Conservation (phyloP, 768 basidiomycete species). For the Trametes maxima region DNA sequence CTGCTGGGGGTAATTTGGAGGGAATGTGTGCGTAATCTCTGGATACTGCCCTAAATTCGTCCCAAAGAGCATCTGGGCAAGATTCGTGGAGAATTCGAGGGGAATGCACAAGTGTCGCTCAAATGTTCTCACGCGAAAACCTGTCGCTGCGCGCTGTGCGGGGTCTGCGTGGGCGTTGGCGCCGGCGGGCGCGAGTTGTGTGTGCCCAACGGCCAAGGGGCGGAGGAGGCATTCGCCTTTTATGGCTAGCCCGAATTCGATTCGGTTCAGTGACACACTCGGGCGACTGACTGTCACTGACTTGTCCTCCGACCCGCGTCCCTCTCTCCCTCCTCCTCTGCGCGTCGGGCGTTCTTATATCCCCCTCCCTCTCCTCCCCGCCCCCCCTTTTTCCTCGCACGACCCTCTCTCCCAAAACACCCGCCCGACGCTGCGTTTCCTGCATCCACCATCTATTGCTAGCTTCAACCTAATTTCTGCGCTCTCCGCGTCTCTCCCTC, state of each 20-base stretch:
- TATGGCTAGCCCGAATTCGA: neutral
- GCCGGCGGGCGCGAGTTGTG: neutral
- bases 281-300: neutral
- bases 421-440: neutral
- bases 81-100: no score
- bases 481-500: neutral
- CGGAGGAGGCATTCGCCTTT: constrained; percentile 1
- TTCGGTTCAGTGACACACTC: neutral
- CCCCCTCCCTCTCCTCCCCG: neutral
- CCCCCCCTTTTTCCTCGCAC: neutral
- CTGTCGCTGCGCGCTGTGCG: no score
- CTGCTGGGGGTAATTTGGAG: no score
- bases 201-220: constrained; percentile 5
- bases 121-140: no score
- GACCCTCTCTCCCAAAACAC: neutral
- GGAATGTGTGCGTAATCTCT: no score
- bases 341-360: constrained; percentile 1
- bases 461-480: neutral
- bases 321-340: neutral
- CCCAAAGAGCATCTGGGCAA: no score
- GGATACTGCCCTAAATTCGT: no score
- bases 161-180: neutral
- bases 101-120: no score
- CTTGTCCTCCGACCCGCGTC: constrained; percentile 2
- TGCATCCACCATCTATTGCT: neutral